phyloP scores from a whole-genome alignment of 2,329 filamentous ascomycete genomes.

The Calonectria crousiana region DNA sequence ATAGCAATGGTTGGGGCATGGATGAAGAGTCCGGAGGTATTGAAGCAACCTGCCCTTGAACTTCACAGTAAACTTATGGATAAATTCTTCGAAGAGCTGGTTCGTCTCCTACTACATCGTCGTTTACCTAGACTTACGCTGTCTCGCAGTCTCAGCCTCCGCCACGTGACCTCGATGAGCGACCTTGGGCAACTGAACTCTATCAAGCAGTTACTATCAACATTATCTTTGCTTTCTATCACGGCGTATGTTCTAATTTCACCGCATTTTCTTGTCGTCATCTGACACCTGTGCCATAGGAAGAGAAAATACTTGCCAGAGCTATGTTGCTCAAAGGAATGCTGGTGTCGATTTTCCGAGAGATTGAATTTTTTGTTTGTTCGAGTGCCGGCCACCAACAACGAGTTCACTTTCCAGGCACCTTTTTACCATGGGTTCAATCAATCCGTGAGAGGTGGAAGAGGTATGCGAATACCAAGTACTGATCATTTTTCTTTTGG shows the following conservation, averaged over 20 bases:
- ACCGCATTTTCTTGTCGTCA: accelerated
- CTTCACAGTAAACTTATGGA: constrained; percentile 49
- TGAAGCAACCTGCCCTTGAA: constrained; percentile 43
- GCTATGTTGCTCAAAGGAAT: constrained; percentile 51
- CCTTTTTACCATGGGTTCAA: constrained; percentile 52
- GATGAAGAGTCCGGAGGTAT: constrained; percentile 46
- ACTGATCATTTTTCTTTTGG: neutral
- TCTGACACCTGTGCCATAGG: constrained; percentile 41
- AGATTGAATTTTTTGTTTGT: constrained; percentile 51
- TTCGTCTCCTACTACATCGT: constrained; percentile 26
- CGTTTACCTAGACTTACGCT: neutral
- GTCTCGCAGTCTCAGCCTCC: constrained; percentile 32
- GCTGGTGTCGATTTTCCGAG: constrained; percentile 49
- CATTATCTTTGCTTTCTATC: constrained; percentile 54
- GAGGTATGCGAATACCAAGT: constrained; percentile 40
- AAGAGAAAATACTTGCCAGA: constrained; percentile 46
- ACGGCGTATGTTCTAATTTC: constrained; percentile 42
- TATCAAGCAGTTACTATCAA: constrained; percentile 53
- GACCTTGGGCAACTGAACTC: constrained; percentile 46
- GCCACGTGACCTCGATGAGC: constrained; percentile 26
- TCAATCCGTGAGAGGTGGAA: constrained; percentile 50
- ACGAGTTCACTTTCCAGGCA: constrained; percentile 50
- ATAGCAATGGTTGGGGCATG: constrained; percentile 56
- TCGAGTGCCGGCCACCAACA: constrained; percentile 51
- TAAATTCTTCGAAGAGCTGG: constrained; percentile 45